These are phyloP conservation scores for Fusarium dimerum DNA, from an alignment of 2,329 filamentous ascomycete genomes.

Conservation along the genomic window DNA sequence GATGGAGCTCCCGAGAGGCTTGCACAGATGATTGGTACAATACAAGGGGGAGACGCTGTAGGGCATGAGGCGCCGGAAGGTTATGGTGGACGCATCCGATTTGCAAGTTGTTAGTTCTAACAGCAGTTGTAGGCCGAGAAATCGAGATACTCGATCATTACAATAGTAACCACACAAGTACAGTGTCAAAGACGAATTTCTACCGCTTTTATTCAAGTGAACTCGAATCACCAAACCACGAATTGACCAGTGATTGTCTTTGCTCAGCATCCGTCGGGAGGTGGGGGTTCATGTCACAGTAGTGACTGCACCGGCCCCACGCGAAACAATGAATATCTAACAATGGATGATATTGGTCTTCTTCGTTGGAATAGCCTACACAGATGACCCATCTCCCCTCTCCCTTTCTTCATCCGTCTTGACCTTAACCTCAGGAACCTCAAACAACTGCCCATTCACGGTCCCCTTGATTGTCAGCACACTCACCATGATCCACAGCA, in stretches of 20 bases:
- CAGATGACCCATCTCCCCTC: background rate
- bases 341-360: background rate
- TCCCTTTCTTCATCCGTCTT: constrained; percentile 3
- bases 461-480: constrained; percentile 9
- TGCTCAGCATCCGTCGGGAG: background rate
- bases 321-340: background rate
- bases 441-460: constrained; percentile 12
- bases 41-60: background rate
- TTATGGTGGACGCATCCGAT: too few relatives aligned
- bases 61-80: too few relatives aligned
- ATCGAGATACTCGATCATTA: too few relatives aligned
- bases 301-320: background rate
- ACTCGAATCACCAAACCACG: background rate
- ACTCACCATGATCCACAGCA: constrained; percentile 21
- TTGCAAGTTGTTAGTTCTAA: too few relatives aligned
- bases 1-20: background rate
- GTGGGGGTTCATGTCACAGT: background rate
- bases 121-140: too few relatives aligned
- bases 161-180: too few relatives aligned
- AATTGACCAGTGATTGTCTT: background rate
- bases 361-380: background rate
- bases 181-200: too few relatives aligned
- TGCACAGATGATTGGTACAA: too few relatives aligned
- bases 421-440: constrained; percentile 1
- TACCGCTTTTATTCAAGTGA: too few relatives aligned